phyloP scores from a whole-genome alignment of 1,139 yeast genomes.

The Entelexis sorbosivorans region DNA sequence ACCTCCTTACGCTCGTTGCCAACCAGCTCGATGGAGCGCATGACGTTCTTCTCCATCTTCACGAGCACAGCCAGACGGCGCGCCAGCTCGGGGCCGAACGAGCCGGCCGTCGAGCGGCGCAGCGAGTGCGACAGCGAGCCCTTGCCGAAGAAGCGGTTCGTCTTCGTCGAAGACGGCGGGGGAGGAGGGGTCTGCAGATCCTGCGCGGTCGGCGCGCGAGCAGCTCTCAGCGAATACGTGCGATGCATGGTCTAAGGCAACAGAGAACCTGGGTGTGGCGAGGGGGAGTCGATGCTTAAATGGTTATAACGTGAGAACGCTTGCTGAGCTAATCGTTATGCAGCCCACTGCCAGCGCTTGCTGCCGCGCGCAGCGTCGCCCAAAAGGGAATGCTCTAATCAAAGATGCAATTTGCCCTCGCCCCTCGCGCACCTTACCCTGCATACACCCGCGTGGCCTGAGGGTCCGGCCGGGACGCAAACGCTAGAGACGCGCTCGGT shows the following conservation, averaged over 20 bases:
- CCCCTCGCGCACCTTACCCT: slow-evolving; percentile 9
- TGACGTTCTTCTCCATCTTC: slow-evolving; percentile 92
- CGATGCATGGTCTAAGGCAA: slow-evolving; percentile 61
- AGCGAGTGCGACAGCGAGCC: slow-evolving; percentile 72
- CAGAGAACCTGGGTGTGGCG: slow-evolving; percentile 5
- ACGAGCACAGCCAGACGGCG: slow-evolving; percentile 82
- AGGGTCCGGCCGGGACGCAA: too few relatives aligned
- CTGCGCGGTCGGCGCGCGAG: slow-evolving; percentile 94
- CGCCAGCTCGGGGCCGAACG: slow-evolving; percentile 88
- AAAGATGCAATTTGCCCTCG: slow-evolving; percentile 11
- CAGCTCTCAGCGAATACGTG: slow-evolving; percentile 90
- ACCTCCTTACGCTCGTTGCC: slow-evolving; percentile 94
- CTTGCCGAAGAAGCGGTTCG: slow-evolving; percentile 79
- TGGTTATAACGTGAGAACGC: slow-evolving; percentile 16
- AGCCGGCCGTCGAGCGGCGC: slow-evolving; percentile 83
- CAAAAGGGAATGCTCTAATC: slow-evolving; percentile 21
- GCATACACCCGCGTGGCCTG: neutral
- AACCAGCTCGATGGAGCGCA: slow-evolving; percentile 86
- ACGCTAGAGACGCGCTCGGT: too few relatives aligned
- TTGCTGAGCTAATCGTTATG: slow-evolving; percentile 16
- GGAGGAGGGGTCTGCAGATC: slow-evolving; percentile 93
- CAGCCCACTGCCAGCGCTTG: slow-evolving; percentile 17
- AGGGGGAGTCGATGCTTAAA: slow-evolving; percentile 4
- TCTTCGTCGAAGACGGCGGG: slow-evolving; percentile 79
- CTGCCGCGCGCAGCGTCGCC: slow-evolving; percentile 18